These are phyloP conservation scores for Adansonia digitata DNA, from an alignment of 345 rosid species.

Conservation along the genomic window DNA sequence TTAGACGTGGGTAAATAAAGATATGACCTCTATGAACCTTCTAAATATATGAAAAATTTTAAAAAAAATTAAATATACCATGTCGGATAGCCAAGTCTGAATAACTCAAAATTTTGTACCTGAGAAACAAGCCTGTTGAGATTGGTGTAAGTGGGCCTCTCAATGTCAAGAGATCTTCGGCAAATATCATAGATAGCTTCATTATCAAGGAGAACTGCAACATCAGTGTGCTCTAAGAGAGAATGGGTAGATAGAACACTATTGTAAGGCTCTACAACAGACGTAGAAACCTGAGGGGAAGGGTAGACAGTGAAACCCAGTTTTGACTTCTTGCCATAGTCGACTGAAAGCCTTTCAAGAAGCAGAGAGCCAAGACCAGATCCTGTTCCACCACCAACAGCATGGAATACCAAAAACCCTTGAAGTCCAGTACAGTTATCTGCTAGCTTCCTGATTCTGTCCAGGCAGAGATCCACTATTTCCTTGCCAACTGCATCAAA, in stretches of 20 bases:
- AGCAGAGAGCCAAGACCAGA: neutral
- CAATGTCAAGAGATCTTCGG: neutral
- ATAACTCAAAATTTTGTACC: neutral
- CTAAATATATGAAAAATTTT: no score
- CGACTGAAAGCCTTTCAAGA: conserved; percentile 1
- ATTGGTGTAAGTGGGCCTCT: neutral
- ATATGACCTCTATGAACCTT: no score
- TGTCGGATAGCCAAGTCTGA: no score
- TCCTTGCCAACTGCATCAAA: neutral
- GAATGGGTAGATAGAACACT: neutral
- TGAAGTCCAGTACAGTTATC: neutral
- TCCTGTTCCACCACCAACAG: neutral
- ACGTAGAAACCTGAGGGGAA: neutral
- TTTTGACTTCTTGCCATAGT: neutral
- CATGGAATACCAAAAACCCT: neutral
- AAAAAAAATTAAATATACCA: no score
- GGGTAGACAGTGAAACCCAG: neutral
- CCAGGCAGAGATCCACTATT: neutral
- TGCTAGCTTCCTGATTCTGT: neutral
- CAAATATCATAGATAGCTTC: neutral
- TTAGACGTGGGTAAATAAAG: no score
- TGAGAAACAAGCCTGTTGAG: neutral
- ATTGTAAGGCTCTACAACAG: neutral
- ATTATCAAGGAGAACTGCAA: neutral
- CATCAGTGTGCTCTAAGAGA: neutral